Conservation (phyloP, 805 yeast species). For the Nakazawaea populi region DNA sequence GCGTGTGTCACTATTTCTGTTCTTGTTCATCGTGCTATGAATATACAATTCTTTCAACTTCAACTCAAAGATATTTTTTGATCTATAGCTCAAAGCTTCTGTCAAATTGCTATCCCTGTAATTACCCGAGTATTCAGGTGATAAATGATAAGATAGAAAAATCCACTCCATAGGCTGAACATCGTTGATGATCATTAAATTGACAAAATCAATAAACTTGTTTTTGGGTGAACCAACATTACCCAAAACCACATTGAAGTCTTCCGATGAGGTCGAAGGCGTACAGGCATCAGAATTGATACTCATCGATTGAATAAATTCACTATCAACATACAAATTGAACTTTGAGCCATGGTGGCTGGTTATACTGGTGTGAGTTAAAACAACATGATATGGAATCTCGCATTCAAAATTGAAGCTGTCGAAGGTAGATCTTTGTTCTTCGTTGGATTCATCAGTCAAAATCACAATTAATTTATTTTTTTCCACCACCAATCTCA, state of each 20-base stretch:
- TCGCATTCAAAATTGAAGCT: conserved; percentile 20
- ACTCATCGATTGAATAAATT: conserved; percentile 28
- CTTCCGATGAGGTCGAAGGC: conserved; percentile 9
- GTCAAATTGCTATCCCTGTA: conserved; percentile 32
- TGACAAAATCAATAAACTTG: conserved; percentile 28
- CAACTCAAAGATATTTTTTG: conserved; percentile 4
- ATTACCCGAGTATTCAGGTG: conserved; percentile 43
- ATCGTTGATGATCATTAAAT: conserved; percentile 32
- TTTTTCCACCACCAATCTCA: not conserved
- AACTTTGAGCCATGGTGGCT: conserved; percentile 26
- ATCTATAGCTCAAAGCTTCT: conserved; percentile 31
- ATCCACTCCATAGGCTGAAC: conserved; percentile 46
- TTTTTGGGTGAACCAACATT: conserved; percentile 19
- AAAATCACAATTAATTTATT: conserved; percentile 5
- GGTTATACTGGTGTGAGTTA: conserved; percentile 19
- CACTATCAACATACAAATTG: conserved; percentile 44
- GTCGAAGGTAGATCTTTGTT: conserved; percentile 16
- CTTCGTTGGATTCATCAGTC: conserved; percentile 4
- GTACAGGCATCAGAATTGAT: conserved; percentile 8
- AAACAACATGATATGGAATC: conserved; percentile 19
- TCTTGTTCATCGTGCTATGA: conserved; percentile 14
- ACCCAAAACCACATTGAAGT: not conserved
- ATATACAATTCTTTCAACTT: conserved; percentile 8
- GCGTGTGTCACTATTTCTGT: not conserved
- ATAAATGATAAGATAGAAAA: conserved; percentile 37